Evolutionary conservation across 768 basidiomycete genomes (phyloP).

Genomic region (Suillus placidus): DNA sequence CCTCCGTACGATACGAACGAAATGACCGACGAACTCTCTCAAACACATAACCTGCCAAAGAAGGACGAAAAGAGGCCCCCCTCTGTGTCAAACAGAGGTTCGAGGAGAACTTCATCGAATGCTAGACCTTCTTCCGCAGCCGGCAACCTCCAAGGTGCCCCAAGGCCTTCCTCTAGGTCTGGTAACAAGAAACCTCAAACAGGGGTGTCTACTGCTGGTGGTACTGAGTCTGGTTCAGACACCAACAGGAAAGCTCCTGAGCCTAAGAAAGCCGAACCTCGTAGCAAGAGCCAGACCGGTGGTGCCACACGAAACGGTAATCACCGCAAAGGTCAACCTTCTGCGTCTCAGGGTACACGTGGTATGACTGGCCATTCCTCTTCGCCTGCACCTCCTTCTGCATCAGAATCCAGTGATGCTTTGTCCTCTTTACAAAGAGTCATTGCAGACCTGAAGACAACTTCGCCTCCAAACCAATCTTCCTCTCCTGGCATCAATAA

Average conservation of each 20-base stretch:
- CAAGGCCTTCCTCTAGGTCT: slow-evolving; percentile 64
- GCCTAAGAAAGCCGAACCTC: slow-evolving; percentile 54
- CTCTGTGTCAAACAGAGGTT: slow-evolving; percentile 50
- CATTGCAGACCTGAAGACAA: slow-evolving; percentile 90
- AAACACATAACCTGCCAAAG: slow-evolving; percentile 56
- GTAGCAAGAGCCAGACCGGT: slow-evolving; percentile 57
- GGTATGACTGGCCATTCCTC: slow-evolving; percentile 43
- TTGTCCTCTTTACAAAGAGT: slow-evolving; percentile 89
- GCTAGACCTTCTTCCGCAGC: slow-evolving; percentile 44
- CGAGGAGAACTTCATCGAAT: slow-evolving; percentile 58
- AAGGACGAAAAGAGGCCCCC: slow-evolving; percentile 68
- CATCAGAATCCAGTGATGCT: slow-evolving; percentile 73
- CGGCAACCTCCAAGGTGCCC: slow-evolving; percentile 46
- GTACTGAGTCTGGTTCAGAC: slow-evolving; percentile 72
- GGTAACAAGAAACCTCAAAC: slow-evolving; percentile 60
- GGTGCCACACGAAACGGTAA: slow-evolving; percentile 46
- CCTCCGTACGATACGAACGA: slow-evolving; percentile 70
- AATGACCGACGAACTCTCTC: slow-evolving; percentile 81
- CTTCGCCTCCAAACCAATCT: slow-evolving; percentile 61
- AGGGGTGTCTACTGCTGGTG: slow-evolving; percentile 37
- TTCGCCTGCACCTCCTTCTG: slow-evolving; percentile 51
- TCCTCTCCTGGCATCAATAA: slow-evolving; percentile 41
- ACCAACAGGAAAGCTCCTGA: slow-evolving; percentile 64
- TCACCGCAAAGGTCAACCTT: slow-evolving; percentile 60
- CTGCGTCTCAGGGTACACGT: slow-evolving; percentile 60